A percentile compares a stretch with the other conserved stretches of the same genome.
phyloP scores from a whole-genome alignment of 2,329 filamentous ascomycete species.

The Fusarium sp. region DNA sequence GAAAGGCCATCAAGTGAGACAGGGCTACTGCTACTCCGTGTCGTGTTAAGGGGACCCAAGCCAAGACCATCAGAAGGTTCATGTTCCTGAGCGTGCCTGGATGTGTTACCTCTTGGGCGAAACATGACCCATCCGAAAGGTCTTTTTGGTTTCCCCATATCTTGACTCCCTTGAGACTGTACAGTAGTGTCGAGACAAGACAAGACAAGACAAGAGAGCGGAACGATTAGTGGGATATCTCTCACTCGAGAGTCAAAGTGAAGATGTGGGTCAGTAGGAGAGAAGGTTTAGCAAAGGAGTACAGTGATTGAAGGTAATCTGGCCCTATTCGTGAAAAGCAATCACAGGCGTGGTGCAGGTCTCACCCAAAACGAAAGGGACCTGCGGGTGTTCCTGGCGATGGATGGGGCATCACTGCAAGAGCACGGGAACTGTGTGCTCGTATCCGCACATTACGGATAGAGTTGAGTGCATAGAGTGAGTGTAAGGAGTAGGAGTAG shows the following conservation, averaged over 20 bases:
- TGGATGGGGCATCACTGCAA: neutral
- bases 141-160: conserved; percentile 13
- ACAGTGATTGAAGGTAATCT: conserved; percentile 7
- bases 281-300: conserved; percentile 9
- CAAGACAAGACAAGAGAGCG: conserved; percentile 3
- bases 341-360: conserved; percentile 31
- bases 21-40: conserved; percentile 11
- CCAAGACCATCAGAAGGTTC: conserved; percentile 29
- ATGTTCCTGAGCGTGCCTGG: conserved; percentile 33
- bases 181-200: neutral
- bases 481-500: neutral
- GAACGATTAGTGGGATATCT: neutral
- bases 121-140: conserved; percentile 23
- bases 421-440: neutral
- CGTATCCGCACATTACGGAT: neutral
- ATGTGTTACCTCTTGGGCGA: conserved; percentile 23
- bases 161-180: conserved; percentile 23
- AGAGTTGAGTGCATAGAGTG: neutral
- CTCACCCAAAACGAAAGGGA: conserved; percentile 31
- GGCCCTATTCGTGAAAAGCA: conserved; percentile 26
- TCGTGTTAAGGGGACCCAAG: conserved; percentile 32
- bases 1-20: conserved; percentile 34
- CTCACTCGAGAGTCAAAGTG: conserved; percentile 12
- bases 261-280: conserved; percentile 32
- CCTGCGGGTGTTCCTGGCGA: conserved; percentile 32